Evolutionary conservation across 208 protist genomes (phyloP).

Genomic region (Trypanosoma cruzi): DNA sequence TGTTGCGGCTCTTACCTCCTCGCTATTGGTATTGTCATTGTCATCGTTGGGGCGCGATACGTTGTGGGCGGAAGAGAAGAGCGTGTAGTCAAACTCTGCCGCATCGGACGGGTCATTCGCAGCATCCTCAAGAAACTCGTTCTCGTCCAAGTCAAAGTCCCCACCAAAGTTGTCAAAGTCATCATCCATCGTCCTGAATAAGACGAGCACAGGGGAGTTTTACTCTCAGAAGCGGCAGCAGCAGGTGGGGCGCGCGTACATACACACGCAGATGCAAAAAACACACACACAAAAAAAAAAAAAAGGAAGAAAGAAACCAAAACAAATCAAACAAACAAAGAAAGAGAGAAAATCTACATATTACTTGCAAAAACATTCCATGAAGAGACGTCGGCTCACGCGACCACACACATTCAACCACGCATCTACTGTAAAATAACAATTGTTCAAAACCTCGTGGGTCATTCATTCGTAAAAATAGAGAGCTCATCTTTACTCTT

Average conservation of each 20-base stretch:
- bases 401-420: not conserved
- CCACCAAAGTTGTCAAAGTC: constrained; percentile 30
- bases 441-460: not conserved
- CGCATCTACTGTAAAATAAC: not conserved
- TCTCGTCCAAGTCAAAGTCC: constrained; percentile 44
- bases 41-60: not conserved
- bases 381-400: not conserved
- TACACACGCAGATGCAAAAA: too few relatives aligned
- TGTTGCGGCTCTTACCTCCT: not conserved
- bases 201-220: too few relatives aligned
- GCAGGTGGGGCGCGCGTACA: too few relatives aligned
- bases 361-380: not conserved
- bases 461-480: not conserved
- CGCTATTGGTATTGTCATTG: not conserved
- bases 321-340: constrained; percentile 9
- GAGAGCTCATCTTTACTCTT: not conserved
- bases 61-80: not conserved
- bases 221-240: too few relatives aligned
- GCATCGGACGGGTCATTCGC: constrained; percentile 11
- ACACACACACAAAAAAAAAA: constrained; percentile 95
- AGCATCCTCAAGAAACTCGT: constrained; percentile 34
- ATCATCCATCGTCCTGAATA: constrained; percentile 22
- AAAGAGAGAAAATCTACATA: too few relatives aligned
- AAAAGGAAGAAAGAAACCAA: too few relatives aligned
- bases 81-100: constrained; percentile 17